phyloP scores from a whole-genome alignment of 257 asterid species.

The Nicotiana benthamiana region DNA sequence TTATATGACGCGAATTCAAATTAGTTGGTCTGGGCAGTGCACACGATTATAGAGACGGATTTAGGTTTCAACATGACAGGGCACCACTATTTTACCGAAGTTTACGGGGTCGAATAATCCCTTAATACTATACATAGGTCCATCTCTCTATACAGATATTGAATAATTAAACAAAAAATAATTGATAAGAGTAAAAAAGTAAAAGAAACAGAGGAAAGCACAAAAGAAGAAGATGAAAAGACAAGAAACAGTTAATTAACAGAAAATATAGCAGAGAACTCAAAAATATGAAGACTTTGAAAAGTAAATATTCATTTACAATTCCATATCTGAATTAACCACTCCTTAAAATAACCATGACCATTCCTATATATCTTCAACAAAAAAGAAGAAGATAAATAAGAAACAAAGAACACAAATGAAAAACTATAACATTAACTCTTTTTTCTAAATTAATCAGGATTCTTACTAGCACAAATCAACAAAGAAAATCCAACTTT shows the following conservation, averaged over 20 bases:
- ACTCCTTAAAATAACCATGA: neutral
- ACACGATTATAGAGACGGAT: too few relatives aligned
- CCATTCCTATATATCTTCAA: neutral
- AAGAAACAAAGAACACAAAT: neutral
- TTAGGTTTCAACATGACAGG: too few relatives aligned
- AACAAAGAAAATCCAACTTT: constrained; percentile 52
- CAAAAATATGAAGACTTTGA: neutral
- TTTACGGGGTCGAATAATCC: too few relatives aligned
- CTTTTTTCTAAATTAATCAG: constrained; percentile 23
- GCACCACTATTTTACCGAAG: too few relatives aligned
- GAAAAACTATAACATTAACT: neutral
- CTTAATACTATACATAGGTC: too few relatives aligned
- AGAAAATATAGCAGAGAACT: neutral
- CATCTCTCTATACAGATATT: too few relatives aligned
- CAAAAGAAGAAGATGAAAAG: neutral
- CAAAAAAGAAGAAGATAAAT: neutral
- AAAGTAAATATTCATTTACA: neutral
- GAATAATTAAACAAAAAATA: too few relatives aligned
- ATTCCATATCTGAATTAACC: neutral
- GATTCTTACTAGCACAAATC: constrained; percentile 56
- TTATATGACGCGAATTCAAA: too few relatives aligned
- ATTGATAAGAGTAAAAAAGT: neutral
- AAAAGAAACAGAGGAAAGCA: neutral
- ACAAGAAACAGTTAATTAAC: neutral
- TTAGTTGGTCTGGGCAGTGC: too few relatives aligned